Evolutionary conservation across 441 rosid genomes (phyloP), one percentile per base, ranked within the genome.

Genomic region (Eruca vesicaria): DNA sequence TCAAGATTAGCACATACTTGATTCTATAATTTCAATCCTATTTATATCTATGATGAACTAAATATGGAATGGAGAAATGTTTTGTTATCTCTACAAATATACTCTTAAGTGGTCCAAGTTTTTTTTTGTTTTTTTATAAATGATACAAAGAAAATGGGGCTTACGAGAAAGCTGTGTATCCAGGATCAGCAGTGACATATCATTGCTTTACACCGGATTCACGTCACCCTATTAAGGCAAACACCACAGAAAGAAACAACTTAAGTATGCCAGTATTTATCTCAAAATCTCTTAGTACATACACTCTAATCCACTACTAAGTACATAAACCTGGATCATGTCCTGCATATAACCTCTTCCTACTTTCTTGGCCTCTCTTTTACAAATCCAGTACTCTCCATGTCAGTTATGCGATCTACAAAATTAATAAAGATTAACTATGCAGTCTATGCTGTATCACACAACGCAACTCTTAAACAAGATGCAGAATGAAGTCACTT

Each of bases 1-100:
- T 65, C 57, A 73, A 65, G 33, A 19, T 7, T 50, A 38, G 48
- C 32, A 56, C 55, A 63, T 52, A 31, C 41, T 64, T 73, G 43
- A n/a, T 41, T 38, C 0, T 26, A 41, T 14, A 20, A 23, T 6
- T 23, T 14, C 63, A 38, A 5, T 7, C 20, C 55, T 23, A 21
- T 14, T 38, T 21, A 16, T 7, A 16, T 48, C 55, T 48, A 16
- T 7, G 55, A 48, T 48, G 55, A 16, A 48, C 55, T 48, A 48
- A 45, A 48, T 48, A 50, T 50, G 55, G 55, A 50, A 50, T 18
- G 21, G 55, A 66, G 20, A 53, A 2, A 19, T 7, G 48, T 32
- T 66, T 19, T 16, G 26, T 2, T 26, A 28, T 3, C 59, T 1
- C 41, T 48, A 48, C 28, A 66, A 29, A 66, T 16, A 29, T 52